A percentile compares a stretch with the other conserved stretches of the same genome.
These are phyloP conservation scores for Phyllosticta capitalensis DNA, from an alignment of 2,329 filamentous ascomycete genomes.

Conservation along the genomic window DNA sequence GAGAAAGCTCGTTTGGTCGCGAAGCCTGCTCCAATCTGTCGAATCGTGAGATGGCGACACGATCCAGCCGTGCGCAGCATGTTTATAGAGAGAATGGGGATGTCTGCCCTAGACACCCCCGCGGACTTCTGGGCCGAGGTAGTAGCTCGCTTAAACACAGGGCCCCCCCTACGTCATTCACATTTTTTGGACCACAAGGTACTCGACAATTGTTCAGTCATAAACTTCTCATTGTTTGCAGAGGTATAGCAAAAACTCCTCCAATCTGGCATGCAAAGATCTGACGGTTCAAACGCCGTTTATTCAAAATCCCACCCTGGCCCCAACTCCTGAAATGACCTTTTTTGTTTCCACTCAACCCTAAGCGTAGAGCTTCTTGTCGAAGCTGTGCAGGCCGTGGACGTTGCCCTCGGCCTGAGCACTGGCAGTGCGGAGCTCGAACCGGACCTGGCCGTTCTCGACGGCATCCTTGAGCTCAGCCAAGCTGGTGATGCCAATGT, in stretches of 20 bases:
- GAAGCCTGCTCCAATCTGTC: not conserved
- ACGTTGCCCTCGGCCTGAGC: constrained; percentile 95
- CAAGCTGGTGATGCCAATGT: constrained; percentile 80
- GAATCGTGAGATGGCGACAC: not conserved
- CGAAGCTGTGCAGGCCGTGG: constrained; percentile 92
- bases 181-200: not conserved
- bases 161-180: not conserved
- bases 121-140: not conserved
- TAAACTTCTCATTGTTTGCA: not conserved
- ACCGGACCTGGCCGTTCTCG: constrained; percentile 65
- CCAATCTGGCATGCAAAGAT: not conserved
- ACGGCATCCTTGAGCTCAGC: constrained; percentile 68
- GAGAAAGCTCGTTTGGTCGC: not conserved
- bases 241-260: not conserved
- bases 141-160: not conserved
- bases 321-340: constrained; percentile 8
- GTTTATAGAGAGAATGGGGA: not conserved
- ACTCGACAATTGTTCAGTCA: not conserved
- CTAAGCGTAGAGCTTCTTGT: constrained; percentile 98
- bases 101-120: not conserved
- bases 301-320: constrained; percentile 1
- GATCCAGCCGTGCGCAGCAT: not conserved
- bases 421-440: constrained; percentile 88
- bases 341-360: constrained; percentile 1
- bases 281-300: not conserved